phyloP scores from a whole-genome alignment of 2,329 filamentous ascomycete species.

The Fusarium sterilihyphosum region DNA sequence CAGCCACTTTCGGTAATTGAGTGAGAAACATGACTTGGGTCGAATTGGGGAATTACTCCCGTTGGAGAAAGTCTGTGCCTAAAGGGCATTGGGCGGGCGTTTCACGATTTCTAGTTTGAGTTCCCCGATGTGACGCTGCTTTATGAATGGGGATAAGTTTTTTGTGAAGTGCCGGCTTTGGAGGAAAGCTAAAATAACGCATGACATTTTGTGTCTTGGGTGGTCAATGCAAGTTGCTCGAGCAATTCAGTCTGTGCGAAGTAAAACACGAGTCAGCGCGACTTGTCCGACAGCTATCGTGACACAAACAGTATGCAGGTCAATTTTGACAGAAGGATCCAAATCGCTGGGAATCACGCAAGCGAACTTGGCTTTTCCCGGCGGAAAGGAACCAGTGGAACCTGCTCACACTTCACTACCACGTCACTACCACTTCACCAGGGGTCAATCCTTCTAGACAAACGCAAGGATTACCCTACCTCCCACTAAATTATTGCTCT shows the following conservation, averaged over 20 bases:
- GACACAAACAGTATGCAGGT: not conserved
- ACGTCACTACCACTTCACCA: not conserved
- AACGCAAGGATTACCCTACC: not conserved
- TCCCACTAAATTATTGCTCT: not conserved
- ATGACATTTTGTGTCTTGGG: not conserved
- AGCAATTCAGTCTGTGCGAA: not conserved
- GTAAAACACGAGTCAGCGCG: not conserved
- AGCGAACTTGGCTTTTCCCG: not conserved
- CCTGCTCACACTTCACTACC: not conserved
- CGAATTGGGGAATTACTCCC: not conserved
- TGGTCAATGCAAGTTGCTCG: not conserved
- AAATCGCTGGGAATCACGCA: not conserved
- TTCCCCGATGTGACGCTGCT: not conserved
- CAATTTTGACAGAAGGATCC: not conserved
- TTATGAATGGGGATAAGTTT: not conserved
- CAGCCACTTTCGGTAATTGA: not conserved
- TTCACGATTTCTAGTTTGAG: not conserved
- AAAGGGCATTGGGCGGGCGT: not conserved
- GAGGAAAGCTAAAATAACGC: not conserved
- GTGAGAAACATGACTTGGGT: not conserved
- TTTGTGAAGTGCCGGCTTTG: not conserved
- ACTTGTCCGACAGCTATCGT: not conserved
- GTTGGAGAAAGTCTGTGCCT: not conserved
- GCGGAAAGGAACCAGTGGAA: not conserved
- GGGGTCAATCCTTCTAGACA: not conserved